Evolutionary conservation across 1,284 basidiomycete species (phyloP), one percentile per base, ranked within the genome.

Genomic region (Trichosporon ovoides): DNA sequence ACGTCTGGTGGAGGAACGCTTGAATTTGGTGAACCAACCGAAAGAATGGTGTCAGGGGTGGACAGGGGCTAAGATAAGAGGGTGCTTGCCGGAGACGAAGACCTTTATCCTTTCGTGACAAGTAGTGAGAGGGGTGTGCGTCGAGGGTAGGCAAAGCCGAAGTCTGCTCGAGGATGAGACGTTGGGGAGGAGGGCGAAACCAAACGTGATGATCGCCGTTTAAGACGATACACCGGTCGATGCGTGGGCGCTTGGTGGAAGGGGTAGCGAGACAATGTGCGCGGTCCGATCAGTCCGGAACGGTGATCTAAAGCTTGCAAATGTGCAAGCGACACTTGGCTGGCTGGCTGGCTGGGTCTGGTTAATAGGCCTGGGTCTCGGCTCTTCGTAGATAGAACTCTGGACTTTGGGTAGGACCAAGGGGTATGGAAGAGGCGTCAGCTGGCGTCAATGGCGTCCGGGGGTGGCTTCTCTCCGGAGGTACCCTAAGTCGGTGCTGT

Each of bases 391-490:
- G 16, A n/a, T n/a, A 24, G 43, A 48, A 31, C 24, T 28, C 14
- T 18, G 13, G 22, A 14, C 7, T 24, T 16, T 48, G 14, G 43
- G 43, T n/a, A n/a, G 43, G 43, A 22, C 43, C 14, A 31, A 48
- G 43, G 24, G 24, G 43, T 48, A 28, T 24, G 43, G 9, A 24
- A 31, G 43, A 31, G 43, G 40, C 40, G 20, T 28, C 28, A 9
- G 22, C 22, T 24, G 40, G 43, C 43, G 43, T 31, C 43, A 7
- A 48, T 31, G 43, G 43, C 43, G 43, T 48, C 43, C 24, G 43
- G 43, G 43, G 43, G 43, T 48, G 43, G 43, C 43, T 48, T 48
- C 24, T 48, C 43, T n/a, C 24, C 16, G 43, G 14, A 14, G 43
- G 22, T 43, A 22, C n/a, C 22, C 24, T 14, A n/a, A 28, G 16